Base-by-base conservation (phyloP, 2,329 filamentous ascomycete species). In the Tolypocladium inflatum region DNA sequence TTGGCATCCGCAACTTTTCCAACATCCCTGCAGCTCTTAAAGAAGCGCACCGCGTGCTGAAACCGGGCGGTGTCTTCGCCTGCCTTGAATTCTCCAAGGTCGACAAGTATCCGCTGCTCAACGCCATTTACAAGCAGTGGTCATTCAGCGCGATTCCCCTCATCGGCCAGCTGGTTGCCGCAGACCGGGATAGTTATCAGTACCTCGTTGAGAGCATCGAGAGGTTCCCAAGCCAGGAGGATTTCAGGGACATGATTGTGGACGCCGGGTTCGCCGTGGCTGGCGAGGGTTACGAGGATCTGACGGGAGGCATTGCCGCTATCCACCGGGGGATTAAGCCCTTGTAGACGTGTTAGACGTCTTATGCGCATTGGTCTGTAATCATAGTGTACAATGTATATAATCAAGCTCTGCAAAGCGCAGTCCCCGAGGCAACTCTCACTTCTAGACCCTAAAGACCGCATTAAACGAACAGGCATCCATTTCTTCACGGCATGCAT, bases 121-220 rank as follows among this genome's bases (percentile, higher is more conserved):
- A 97, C 73, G 84, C 86, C 21, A 73, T 93, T 1, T 99, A 99
- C 76, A 96, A 96, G 80, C 83, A 89, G 59, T 99, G 95, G 92
- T 96, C 90, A 61, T 99, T 99, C 72, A 82, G 86, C 60, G 91
- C 91, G 15, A 99, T 99, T 63, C 94, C 94, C 0, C 73, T 99
- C 64, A 97, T 99, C 68, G 95, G 94, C 3, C 93, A 99, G 76
- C 70, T 99, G 60, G 92, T 99, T 19, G 93, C 94, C 2, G 91
- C 90, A 8, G 95, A 99, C 71, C 81, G 93, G 58, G 93, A 95
- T 68, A 96, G 91, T 71, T 99, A 99, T 74, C 94, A 99, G 79
- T 99, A 99, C 74, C 80, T 99, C 11, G 94, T 99, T 11, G 94
- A 99, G 80, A 97, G 92, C 73, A 99, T 99, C 72, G 92, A 97